Percentiles rank a stretch among this genome's conserved stretches.
These are phyloP conservation scores for Pholiota molesta DNA, from an alignment of 768 basidiomycete species.

Conservation along the genomic window DNA sequence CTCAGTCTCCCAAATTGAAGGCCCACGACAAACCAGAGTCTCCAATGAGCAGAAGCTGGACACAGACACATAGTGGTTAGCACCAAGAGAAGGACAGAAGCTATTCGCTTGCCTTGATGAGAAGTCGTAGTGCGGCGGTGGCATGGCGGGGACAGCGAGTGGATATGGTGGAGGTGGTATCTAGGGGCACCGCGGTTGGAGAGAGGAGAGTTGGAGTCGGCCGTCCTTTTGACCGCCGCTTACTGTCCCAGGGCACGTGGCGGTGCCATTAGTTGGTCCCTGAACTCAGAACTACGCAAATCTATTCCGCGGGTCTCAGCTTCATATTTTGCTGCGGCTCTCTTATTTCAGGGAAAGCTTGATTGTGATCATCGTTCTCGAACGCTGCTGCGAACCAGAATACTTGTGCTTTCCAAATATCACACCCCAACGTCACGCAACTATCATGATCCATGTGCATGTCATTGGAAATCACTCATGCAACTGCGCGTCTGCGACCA, in stretches of 20 bases:
- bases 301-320: no score
- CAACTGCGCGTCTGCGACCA: not conserved
- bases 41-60: conserved; percentile 90
- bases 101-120: conserved; percentile 73
- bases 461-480: not conserved
- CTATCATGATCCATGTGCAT: not conserved
- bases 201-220: not conserved
- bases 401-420: no score
- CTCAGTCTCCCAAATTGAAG: not conserved
- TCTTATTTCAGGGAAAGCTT: no score
- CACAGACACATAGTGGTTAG: conserved; percentile 11
- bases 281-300: no score
- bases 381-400: no score
- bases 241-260: not conserved
- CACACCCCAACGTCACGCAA: not conserved
- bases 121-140: conserved; percentile 96
- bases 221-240: conserved; percentile 1
- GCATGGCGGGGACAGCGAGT: conserved; percentile 50
- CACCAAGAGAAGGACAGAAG: not conserved
- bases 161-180: conserved; percentile 10
- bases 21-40: conserved; percentile 73
- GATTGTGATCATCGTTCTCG: no score
- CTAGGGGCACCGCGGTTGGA: conserved; percentile 7
- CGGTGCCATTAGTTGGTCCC: not conserved
- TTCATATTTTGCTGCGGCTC: no score